These are phyloP conservation scores for Coniochaeta sp. DNA, from an alignment of 2,329 filamentous ascomycete species.

Conservation along the genomic window DNA sequence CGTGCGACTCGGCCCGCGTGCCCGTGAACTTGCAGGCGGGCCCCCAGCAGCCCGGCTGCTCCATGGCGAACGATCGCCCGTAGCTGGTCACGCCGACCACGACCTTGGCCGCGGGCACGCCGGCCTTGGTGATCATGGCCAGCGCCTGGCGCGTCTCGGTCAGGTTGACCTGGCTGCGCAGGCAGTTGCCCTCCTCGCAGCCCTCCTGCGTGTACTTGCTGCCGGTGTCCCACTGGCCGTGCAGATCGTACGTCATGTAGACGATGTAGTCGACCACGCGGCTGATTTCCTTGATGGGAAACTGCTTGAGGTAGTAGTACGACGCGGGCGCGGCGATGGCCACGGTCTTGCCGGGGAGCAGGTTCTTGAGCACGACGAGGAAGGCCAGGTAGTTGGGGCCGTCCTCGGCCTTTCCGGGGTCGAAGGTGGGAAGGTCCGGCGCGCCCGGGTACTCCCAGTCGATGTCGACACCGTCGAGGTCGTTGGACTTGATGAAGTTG, in stretches of 20 bases:
- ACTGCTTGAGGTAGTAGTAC: conserved; percentile 23
- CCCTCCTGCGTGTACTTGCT: background rate
- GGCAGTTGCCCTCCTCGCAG: background rate
- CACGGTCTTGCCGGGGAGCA: conserved; percentile 8
- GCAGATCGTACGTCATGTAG: conserved; percentile 11
- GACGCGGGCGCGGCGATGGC: conserved; percentile 17
- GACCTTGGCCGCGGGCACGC: background rate
- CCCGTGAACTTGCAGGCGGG: conserved; percentile 26
- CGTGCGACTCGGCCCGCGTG: background rate
- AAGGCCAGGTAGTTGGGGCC: conserved; percentile 20
- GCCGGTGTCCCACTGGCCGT: background rate
- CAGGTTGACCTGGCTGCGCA: background rate
- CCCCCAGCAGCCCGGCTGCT: background rate
- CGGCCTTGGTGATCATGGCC: conserved; percentile 2
- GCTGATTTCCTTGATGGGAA: conserved; percentile 14
- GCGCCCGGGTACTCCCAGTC: conserved; percentile 39
- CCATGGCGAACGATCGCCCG: background rate
- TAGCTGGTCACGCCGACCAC: background rate
- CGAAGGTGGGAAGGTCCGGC: conserved; percentile 16
- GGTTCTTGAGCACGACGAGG: conserved; percentile 12
- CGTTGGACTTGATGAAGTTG: conserved; percentile 13
- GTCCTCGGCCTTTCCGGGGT: conserved; percentile 15
- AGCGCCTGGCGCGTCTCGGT: background rate
- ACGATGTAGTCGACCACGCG: conserved; percentile 16
- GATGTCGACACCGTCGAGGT: conserved; percentile 27